Evolutionary conservation across 305 asterid genomes (phyloP).

Genomic region (Andrographis paniculata): DNA sequence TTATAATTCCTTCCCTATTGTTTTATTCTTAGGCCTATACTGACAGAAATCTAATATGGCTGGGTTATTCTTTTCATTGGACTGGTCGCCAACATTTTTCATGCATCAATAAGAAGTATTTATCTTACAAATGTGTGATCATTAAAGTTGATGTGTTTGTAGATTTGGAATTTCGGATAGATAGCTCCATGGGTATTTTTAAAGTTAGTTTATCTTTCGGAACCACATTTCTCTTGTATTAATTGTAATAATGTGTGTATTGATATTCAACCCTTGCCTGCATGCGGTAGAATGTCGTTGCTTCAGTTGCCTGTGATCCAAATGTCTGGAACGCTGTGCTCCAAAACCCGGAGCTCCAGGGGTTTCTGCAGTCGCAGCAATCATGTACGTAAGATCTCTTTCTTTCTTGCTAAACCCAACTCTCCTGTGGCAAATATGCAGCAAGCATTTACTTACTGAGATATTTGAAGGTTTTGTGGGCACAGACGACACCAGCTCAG

Average conservation of each 20-base stretch:
- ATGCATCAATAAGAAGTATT: no score
- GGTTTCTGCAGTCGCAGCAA: constrained; percentile 1
- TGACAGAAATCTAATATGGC: no score
- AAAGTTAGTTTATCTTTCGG: no score
- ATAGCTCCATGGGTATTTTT: no score
- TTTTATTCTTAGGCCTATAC: no score
- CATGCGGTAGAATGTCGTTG: constrained; percentile 11
- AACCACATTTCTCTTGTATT: not conserved
- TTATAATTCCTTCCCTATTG: no score
- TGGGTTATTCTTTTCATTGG: no score
- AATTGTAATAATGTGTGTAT: not conserved
- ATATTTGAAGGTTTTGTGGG: not conserved
- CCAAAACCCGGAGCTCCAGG: constrained; percentile 8
- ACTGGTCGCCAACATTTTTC: no score
- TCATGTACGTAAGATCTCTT: not conserved
- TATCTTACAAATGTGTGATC: no score
- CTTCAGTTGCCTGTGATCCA: constrained; percentile 13
- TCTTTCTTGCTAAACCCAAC: not conserved
- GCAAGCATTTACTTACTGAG: not conserved
- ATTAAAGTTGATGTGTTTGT: no score
- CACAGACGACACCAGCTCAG: not conserved
- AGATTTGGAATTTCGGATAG: no score
- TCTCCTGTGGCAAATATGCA: no score
- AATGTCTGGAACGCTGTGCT: constrained; percentile 11
- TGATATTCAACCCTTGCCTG: not conserved